phyloP scores from a whole-genome alignment of 83 land plant genomes.

The Picea engelmannii region DNA sequence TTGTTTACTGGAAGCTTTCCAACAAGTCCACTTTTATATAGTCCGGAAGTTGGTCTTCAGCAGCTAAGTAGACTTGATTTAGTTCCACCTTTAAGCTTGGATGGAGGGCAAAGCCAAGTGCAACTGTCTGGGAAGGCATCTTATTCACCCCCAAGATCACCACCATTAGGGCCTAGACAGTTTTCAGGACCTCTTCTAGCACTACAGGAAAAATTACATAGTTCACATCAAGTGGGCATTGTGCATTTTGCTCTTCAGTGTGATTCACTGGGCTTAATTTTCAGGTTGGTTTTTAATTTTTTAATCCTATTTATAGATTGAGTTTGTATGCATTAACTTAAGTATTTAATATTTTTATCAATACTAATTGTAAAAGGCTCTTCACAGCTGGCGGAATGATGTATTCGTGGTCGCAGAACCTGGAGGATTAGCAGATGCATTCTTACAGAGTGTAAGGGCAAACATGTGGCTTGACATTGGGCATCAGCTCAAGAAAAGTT shows the following conservation, averaged over 20 bases:
- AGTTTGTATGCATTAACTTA: background rate
- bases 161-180: slow-evolving; percentile 70
- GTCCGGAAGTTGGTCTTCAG: slow-evolving; percentile 80
- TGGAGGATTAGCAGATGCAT: slow-evolving; percentile 85
- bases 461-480: slow-evolving; percentile 52
- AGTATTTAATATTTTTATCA: background rate
- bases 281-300: slow-evolving; percentile 52
- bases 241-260: slow-evolving; percentile 93
- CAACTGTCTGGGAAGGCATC: slow-evolving; percentile 36
- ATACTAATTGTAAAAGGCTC: background rate
- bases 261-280: slow-evolving; percentile 78
- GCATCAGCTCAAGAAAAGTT: slow-evolving; percentile 36
- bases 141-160: slow-evolving; percentile 71
- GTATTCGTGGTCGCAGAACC: slow-evolving; percentile 99
- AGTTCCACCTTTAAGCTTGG: slow-evolving; percentile 95
- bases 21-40: slow-evolving; percentile 81
- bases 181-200: slow-evolving; percentile 66
- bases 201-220: slow-evolving; percentile 85
- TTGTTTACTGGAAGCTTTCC: slow-evolving; percentile 91
- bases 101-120: slow-evolving; percentile 51
- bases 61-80: slow-evolving; percentile 62
- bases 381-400: slow-evolving; percentile 95
- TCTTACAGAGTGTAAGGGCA: slow-evolving; percentile 75
- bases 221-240: slow-evolving; percentile 90
- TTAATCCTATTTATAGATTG: background rate